Percentiles rank a stretch among this genome's conserved stretches.
Evolutionary conservation across 495 filamentous ascomycete species (phyloP).

Genomic region (Aspergillus baeticus): DNA sequence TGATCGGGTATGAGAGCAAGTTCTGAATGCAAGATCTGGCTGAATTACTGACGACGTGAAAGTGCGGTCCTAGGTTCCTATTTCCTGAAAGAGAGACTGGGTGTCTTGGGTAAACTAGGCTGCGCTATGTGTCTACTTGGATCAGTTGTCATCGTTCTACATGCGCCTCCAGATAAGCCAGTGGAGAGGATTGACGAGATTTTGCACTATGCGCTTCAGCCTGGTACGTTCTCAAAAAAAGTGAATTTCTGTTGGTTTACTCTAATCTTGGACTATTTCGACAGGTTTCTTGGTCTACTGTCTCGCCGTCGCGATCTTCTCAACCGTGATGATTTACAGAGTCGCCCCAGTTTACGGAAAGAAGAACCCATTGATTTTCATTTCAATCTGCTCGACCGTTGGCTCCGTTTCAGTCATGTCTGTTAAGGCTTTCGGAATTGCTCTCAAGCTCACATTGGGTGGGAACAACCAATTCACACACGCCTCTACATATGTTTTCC

Average conservation of each 20-base stretch:
- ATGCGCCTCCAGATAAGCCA: conserved; percentile 90
- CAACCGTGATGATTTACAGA: conserved; percentile 92
- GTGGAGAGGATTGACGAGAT: conserved; percentile 87
- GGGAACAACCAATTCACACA: conserved; percentile 94
- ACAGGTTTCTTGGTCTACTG: conserved; percentile 88
- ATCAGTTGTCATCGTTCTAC: conserved; percentile 94
- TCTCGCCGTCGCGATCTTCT: conserved; percentile 71
- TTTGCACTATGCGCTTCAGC: conserved; percentile 80
- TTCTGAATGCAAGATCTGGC: not conserved
- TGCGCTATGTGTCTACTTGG: conserved; percentile 96
- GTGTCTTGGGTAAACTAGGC: conserved; percentile 85
- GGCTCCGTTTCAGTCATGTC: conserved; percentile 98
- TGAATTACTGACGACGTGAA: conserved; percentile 26
- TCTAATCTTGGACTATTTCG: not conserved
- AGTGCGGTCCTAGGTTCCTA: conserved; percentile 90
- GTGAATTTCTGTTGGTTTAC: too few relatives aligned
- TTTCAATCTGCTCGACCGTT: conserved; percentile 96
- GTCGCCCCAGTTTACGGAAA: conserved; percentile 85
- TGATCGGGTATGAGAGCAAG: conserved; percentile 68
- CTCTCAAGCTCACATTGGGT: conserved; percentile 84
- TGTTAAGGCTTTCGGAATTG: conserved; percentile 96
- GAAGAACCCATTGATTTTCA: conserved; percentile 91
- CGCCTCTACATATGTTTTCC: conserved; percentile 94
- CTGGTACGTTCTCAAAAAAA: conserved; percentile 66
- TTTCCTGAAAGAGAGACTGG: conserved; percentile 85